A percentile compares a stretch with the other conserved stretches of the same genome.
These are phyloP conservation scores for Saturnispora silvae DNA, from an alignment of 805 yeast genomes.

Conservation along the genomic window DNA sequence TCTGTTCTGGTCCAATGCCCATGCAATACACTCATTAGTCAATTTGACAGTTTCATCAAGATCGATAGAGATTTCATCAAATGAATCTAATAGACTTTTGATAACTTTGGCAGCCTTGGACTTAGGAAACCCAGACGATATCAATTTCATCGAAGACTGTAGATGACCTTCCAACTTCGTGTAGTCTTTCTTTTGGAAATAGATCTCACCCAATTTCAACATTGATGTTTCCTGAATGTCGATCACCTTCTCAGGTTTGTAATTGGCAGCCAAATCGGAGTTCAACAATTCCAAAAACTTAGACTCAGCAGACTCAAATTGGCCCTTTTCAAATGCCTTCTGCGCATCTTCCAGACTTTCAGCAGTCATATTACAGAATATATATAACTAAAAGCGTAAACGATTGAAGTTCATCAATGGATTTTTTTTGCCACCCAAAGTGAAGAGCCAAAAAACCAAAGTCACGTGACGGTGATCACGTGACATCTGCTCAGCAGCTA, in stretches of 20 bases:
- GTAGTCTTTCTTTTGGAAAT: conserved; percentile 38
- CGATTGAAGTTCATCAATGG: not conserved
- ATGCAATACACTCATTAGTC: conserved; percentile 70
- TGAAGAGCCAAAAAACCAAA: not conserved
- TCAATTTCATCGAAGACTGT: conserved; percentile 54
- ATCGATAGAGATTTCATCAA: conserved; percentile 45
- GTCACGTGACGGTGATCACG: not conserved
- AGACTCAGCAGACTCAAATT: conserved; percentile 48
- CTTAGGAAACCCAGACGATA: conserved; percentile 62
- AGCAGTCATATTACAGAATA: conserved; percentile 17
- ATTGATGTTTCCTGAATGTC: conserved; percentile 61
- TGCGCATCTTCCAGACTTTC: conserved; percentile 49
- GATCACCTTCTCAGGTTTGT: conserved; percentile 29
- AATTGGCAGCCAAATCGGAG: conserved; percentile 10
- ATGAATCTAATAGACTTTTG: conserved; percentile 66
- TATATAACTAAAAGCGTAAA: not conserved
- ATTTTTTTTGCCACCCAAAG: conserved; percentile 3
- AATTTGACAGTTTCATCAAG: conserved; percentile 63
- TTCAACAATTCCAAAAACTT: conserved; percentile 43
- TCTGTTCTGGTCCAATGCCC: conserved; percentile 79
- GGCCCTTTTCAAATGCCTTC: conserved; percentile 37
- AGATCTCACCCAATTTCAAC: conserved; percentile 64
- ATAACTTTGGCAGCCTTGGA: conserved; percentile 91
- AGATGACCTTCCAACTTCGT: conserved; percentile 52
- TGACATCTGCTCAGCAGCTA: conserved; percentile 4